Conservation (phyloP, 306 rosid species). For the Gynostemma pentaphyllum region DNA sequence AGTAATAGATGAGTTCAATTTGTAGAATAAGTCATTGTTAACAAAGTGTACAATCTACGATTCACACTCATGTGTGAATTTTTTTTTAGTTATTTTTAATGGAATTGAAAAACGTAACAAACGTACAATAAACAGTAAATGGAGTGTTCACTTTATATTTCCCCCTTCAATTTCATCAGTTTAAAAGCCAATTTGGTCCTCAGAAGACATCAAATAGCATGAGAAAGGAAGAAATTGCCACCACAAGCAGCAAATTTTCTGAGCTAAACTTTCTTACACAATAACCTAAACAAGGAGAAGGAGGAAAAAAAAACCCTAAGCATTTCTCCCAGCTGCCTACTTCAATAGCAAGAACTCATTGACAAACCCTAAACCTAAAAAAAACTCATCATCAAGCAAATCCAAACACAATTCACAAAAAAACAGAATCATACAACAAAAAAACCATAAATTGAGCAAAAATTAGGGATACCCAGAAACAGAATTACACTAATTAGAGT, state of each 20-base stretch:
- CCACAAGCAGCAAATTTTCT: background rate
- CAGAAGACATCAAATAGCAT: background rate
- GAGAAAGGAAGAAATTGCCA: background rate
- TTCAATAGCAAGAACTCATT: background rate
- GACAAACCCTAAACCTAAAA: conserved; percentile 6
- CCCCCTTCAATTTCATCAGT: background rate
- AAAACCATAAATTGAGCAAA: background rate
- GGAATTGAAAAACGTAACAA: no score
- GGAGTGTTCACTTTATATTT: no score
- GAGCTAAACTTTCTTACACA: background rate
- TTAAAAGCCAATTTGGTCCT: background rate
- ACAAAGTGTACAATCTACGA: no score
- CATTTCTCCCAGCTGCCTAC: background rate
- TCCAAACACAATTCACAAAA: background rate
- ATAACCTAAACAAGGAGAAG: no score
- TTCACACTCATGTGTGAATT: no score
- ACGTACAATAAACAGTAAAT: no score
- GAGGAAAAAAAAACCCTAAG: background rate
- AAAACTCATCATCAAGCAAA: background rate
- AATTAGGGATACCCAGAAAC: background rate
- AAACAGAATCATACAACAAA: background rate
- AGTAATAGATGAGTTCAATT: no score
- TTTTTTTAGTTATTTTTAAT: no score
- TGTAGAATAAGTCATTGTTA: no score
- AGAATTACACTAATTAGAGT: background rate